Percentiles rank a stretch among this genome's conserved stretches.
phyloP scores from a whole-genome alignment of 2,329 filamentous ascomycete genomes.

The Nemania sp. region DNA sequence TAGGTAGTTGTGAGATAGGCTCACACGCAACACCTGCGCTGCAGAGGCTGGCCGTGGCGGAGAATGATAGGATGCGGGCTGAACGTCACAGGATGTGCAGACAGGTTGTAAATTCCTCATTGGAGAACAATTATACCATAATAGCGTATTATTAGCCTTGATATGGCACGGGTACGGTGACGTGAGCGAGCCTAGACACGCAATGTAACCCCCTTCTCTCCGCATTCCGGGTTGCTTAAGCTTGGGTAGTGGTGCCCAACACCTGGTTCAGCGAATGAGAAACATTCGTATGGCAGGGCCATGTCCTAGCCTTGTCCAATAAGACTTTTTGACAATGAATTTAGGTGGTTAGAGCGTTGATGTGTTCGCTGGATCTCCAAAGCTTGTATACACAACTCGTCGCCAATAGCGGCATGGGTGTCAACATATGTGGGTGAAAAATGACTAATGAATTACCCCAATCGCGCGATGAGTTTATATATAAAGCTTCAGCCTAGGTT shows the following conservation, averaged over 20 bases:
- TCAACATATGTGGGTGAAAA: no score
- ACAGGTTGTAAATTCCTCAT: not conserved
- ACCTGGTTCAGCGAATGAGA: not conserved
- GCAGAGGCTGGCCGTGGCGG: slow-evolving; percentile 10
- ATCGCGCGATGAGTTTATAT: no score
- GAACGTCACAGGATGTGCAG: not conserved
- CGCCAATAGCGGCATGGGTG: no score
- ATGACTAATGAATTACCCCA: no score
- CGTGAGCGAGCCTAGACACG: slow-evolving; percentile 10
- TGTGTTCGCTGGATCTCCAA: not conserved
- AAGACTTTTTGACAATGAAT: not conserved
- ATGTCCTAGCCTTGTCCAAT: not conserved
- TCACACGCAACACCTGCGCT: slow-evolving; percentile 7
- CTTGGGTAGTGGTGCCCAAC: slow-evolving; percentile 13
- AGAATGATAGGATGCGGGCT: slow-evolving; percentile 12
- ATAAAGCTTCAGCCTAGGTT: no score
- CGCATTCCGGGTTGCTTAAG: slow-evolving; percentile 2
- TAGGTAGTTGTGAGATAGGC: not conserved
- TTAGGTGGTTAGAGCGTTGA: not conserved
- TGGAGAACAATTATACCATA: slow-evolving; percentile 7
- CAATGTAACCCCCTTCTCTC: slow-evolving; percentile 20
- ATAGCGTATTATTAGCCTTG: slow-evolving; percentile 12
- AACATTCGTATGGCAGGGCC: not conserved
- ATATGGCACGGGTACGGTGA: slow-evolving; percentile 15
- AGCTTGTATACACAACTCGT: not conserved